Conservation (phyloP, 768 basidiomycete genomes). For the Boletales sp. region DNA sequence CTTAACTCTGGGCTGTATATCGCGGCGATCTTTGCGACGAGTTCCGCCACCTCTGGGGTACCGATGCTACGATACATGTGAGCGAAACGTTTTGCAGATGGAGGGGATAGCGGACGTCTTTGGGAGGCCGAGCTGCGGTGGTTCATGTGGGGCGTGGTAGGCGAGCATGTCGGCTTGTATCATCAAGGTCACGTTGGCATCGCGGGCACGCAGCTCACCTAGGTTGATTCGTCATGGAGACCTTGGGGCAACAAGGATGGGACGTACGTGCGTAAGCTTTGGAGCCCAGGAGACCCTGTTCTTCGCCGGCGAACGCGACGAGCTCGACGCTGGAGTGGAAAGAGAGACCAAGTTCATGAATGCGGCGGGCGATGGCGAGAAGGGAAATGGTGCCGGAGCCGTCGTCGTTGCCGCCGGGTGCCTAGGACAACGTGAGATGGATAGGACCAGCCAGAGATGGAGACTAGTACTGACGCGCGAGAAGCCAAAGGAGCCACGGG, state of each 20-base stretch:
- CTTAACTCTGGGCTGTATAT: slow-evolving; percentile 80
- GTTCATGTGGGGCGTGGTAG: slow-evolving; percentile 76
- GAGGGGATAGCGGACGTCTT: slow-evolving; percentile 44
- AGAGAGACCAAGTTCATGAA: slow-evolving; percentile 58
- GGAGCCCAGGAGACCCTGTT: slow-evolving; percentile 83
- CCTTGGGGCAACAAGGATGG: too few species aligned
- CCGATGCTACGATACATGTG: slow-evolving; percentile 54
- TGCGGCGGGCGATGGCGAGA: slow-evolving; percentile 76
- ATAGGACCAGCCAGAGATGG: background rate
- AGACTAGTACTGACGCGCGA: slow-evolving; percentile 33
- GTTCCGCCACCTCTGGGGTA: slow-evolving; percentile 67
- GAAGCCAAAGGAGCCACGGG: slow-evolving; percentile 86
- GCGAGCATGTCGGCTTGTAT: slow-evolving; percentile 93
- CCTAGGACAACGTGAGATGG: slow-evolving; percentile 8
- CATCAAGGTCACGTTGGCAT: slow-evolving; percentile 75
- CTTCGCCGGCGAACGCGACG: slow-evolving; percentile 85
- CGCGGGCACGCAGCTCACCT: slow-evolving; percentile 56
- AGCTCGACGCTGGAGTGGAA: slow-evolving; percentile 80
- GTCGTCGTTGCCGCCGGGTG: slow-evolving; percentile 59
- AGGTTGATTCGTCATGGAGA: too few species aligned
- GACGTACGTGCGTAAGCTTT: slow-evolving; percentile 73
- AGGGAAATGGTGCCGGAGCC: slow-evolving; percentile 65
- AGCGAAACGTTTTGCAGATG: too few species aligned
- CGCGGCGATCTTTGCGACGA: slow-evolving; percentile 70
- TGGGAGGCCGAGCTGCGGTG: slow-evolving; percentile 80